Evolutionary conservation across 2,329 filamentous ascomycete species (phyloP), one percentile per base, ranked within the genome.

Genomic region (Aspergillus tubingensis): DNA sequence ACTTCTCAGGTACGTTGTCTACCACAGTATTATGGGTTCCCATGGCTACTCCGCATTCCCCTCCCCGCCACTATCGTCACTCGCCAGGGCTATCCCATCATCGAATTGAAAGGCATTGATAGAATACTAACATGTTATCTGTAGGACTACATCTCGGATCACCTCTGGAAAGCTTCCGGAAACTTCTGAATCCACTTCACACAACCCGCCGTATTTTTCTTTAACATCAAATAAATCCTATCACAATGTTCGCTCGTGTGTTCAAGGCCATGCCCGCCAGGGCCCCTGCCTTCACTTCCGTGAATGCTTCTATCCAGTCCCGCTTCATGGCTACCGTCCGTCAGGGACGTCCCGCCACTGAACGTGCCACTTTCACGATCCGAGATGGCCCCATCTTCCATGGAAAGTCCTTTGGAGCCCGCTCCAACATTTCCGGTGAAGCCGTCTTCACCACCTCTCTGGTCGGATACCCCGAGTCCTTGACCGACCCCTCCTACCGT

Each of bases 361-460:
- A 92, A 71, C 85, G 91, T 71, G 95, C 95, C 65, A 98, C 95
- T 61, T 91, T 99, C 74, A 98, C 94, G 65, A 96, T 99, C 78
- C 90, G 91, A 80, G 92, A 96, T 81, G 95, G 95, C 63, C 95
- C 95, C 48, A 89, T 98, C 74, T 98, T 96, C 83, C 91, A 92
- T 71, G 95, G 95, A 76, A 96, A 91, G 76, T 96, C 94, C 61
- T 99, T 98, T 72, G 95, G 95, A 72, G 95, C 95, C 74, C 95
- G 96, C 78, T 87, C 90, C 77, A 99, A 97, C 84, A 91, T 98
- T 75, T 96, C 93, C 65, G 95, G 95, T 70, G 95, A 99, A 83
- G 95, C 95, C 49, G 95, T 98, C 77, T 99, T 99, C 84, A 98
- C 95, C 64, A 98, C 95, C 62, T 97, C 94, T 23, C 88, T 98